A percentile compares a stretch with the other conserved stretches of the same genome.
Evolutionary conservation across 768 basidiomycete species (phyloP).

Genomic region (Asterophora lycoperdoides): DNA sequence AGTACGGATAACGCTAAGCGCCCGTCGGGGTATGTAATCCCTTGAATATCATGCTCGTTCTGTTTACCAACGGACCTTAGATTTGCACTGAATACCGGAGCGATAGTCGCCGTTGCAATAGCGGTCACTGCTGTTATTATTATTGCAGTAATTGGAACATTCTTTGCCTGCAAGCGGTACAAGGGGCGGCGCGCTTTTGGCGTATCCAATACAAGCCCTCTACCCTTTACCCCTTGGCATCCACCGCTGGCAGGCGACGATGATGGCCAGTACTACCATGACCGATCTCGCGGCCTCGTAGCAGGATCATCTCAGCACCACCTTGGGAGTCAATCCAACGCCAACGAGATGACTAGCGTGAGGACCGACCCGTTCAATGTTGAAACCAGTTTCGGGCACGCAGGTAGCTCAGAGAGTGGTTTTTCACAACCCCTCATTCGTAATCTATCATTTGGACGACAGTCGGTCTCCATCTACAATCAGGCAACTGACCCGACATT

Average conservation of each 20-base stretch:
- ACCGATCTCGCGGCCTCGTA: constrained; percentile 4
- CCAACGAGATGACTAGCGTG: constrained; percentile 12
- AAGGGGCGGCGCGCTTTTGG: constrained; percentile 10
- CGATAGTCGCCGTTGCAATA: constrained; percentile 35
- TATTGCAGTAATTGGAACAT: constrained; percentile 25
- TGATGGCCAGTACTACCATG: constrained; percentile 15
- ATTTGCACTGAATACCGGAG: constrained; percentile 34
- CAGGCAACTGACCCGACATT: constrained; percentile 3
- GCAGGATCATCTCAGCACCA: constrained; percentile 13
- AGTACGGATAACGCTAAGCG: constrained; percentile 25
- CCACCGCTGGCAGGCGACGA: constrained; percentile 31
- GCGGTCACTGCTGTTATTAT: constrained; percentile 26
- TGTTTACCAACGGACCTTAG: constrained; percentile 15
- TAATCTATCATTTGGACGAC: constrained; percentile 19
- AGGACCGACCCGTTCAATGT: constrained; percentile 1
- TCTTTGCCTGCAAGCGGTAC: constrained; percentile 30
- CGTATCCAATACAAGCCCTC: constrained; percentile 10
- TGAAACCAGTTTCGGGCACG: constrained; percentile 6
- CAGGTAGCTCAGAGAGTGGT: constrained; percentile 22
- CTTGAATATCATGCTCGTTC: not conserved
- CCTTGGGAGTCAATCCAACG: constrained; percentile 13
- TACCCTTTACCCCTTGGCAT: constrained; percentile 22
- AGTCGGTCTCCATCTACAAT: constrained; percentile 15
- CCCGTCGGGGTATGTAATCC: constrained; percentile 19
- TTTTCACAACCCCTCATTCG: constrained; percentile 1